These are phyloP conservation scores for Fusarium subtropicale DNA, from an alignment of 2,329 filamentous ascomycete species.

Conservation along the genomic window DNA sequence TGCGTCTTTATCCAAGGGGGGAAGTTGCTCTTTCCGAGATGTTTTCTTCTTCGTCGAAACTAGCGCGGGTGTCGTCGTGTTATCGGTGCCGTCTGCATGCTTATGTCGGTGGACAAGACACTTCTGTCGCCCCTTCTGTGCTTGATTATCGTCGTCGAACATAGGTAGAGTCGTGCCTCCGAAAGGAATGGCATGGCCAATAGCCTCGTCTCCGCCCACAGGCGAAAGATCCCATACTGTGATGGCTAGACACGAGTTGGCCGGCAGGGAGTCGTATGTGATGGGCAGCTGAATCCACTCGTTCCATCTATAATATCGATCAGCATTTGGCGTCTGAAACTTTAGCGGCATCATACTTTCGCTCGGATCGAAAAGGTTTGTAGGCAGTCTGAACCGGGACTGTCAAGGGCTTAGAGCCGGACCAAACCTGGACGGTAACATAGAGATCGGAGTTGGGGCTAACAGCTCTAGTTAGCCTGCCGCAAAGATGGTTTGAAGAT, in stretches of 20 bases:
- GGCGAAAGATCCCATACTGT: slow-evolving; percentile 96
- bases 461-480: slow-evolving; percentile 41
- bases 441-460: slow-evolving; percentile 90
- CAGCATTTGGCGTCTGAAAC: slow-evolving; percentile 5
- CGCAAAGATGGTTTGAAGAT: not conserved
- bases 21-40: slow-evolving; percentile 61
- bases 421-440: slow-evolving; percentile 93
- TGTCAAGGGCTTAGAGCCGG: slow-evolving; percentile 93
- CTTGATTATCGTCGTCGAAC: slow-evolving; percentile 92
- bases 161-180: slow-evolving; percentile 91
- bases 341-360: slow-evolving; percentile 60
- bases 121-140: slow-evolving; percentile 92
- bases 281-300: slow-evolving; percentile 95
- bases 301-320: slow-evolving; percentile 75
- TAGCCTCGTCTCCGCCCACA: slow-evolving; percentile 74
- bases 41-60: slow-evolving; percentile 67
- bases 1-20: slow-evolving; percentile 73
- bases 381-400: slow-evolving; percentile 94
- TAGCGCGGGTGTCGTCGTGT: slow-evolving; percentile 79
- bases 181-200: slow-evolving; percentile 87
- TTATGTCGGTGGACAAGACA: slow-evolving; percentile 86
- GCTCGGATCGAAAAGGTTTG: slow-evolving; percentile 83
- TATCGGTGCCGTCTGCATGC: slow-evolving; percentile 85
- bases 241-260: slow-evolving; percentile 86
- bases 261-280: slow-evolving; percentile 82